These are phyloP conservation scores for Pythium brassicae DNA, from an alignment of 352 stramenopile species.

Conservation along the genomic window DNA sequence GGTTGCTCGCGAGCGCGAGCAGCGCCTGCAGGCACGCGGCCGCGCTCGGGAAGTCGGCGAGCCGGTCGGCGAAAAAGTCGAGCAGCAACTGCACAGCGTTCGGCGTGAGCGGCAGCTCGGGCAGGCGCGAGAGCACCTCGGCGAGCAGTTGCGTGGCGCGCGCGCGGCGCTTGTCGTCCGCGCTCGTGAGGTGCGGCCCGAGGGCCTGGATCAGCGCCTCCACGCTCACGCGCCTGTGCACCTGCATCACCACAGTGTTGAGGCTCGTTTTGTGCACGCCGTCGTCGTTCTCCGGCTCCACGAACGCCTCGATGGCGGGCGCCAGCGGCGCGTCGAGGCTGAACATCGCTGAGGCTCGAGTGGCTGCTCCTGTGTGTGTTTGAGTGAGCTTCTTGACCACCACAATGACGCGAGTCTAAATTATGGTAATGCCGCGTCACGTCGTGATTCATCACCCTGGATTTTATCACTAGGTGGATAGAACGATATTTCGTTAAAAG, in stretches of 20 bases:
- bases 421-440: too few species aligned
- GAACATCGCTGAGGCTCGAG: slow-evolving; percentile 47
- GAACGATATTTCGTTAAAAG: too few species aligned
- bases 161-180: slow-evolving; percentile 76
- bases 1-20: slow-evolving; percentile 66
- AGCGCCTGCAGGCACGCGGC: slow-evolving; percentile 71
- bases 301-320: slow-evolving; percentile 82
- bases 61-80: slow-evolving; percentile 81
- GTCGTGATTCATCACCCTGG: background rate
- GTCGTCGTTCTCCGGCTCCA: slow-evolving; percentile 83
- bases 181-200: slow-evolving; percentile 61
- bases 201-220: slow-evolving; percentile 80
- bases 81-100: slow-evolving; percentile 73
- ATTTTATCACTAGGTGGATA: background rate
- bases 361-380: too few species aligned
- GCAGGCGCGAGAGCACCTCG: slow-evolving; percentile 85
- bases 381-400: too few species aligned
- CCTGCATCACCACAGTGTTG: slow-evolving; percentile 87
- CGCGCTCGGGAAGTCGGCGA: slow-evolving; percentile 84
- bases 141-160: slow-evolving; percentile 80
- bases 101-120: slow-evolving; percentile 70
- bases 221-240: slow-evolving; percentile 71
- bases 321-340: slow-evolving; percentile 77
- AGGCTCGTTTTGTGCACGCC: slow-evolving; percentile 79
- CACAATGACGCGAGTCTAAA: too few species aligned